Evolutionary conservation across 495 filamentous ascomycete species (phyloP), one percentile per base, ranked within the genome.

Genomic region (Clavariopsis aquatica): DNA sequence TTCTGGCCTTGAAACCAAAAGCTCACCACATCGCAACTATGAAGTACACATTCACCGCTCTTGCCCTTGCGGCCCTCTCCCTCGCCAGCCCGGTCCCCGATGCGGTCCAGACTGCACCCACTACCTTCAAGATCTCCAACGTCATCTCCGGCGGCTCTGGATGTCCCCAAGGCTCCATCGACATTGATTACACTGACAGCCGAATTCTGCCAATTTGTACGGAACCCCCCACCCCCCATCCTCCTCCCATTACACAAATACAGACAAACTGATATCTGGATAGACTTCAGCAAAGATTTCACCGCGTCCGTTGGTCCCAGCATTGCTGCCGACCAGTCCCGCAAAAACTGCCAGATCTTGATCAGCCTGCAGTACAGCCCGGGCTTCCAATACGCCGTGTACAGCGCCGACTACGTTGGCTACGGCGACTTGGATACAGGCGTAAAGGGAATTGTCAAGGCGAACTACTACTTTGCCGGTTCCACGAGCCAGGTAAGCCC

Each of bases 261-360:
- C 12, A 10, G 5, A 9, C 36, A 5, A 20, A 22, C 36, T 15
- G 29, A 24, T 7, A 19, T 20, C 31, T n/a, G 47, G 6, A 8
- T 27, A 61, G 57, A 49, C 51, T 70, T 70, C 54, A 41, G 54
- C 57, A 57, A 57, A 19, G 66, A 70, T 23, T 70, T 70, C 68
- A 60, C 63, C 49, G 80, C 80, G 10, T 72, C 76, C 34, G 71
- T 80, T 12, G 79, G 79, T 49, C 53, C 68, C 22, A 69, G 62
- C 58, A 70, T 77, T 52, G 17, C 69, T 22, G 49, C 74, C 22
- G 72, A 71, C 29, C 65, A 77, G 24, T 71, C 69, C 63, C 76
- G 80, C 63, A 76, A 76, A 70, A 81, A 81, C 75, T 83, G 79
- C 73, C 77, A 81, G 64, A 68, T 83, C 61, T 78, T 76, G 69